A percentile compares a stretch with the other conserved stretches of the same genome.
Evolutionary conservation across 768 basidiomycete genomes (phyloP).

Genomic region (Tulasnella sp.): DNA sequence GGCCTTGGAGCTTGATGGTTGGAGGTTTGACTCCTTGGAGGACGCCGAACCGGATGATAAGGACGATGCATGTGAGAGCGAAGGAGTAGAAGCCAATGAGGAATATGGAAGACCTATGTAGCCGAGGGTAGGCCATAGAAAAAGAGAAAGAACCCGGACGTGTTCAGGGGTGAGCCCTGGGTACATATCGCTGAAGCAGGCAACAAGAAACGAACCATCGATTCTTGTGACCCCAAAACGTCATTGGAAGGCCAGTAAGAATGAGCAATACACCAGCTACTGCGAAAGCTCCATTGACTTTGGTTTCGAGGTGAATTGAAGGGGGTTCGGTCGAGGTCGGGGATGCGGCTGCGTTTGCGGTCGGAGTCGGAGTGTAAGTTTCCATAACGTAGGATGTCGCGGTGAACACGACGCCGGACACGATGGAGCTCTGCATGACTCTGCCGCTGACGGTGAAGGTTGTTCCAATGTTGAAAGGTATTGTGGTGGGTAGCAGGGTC

Average conservation of each 20-base stretch:
- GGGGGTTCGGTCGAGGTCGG: constrained; percentile 45
- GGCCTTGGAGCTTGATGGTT: constrained; percentile 68
- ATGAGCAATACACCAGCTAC: constrained; percentile 86
- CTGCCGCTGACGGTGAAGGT: constrained; percentile 34
- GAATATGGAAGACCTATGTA: constrained; percentile 82
- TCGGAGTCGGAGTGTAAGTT: constrained; percentile 37
- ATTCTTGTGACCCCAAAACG: constrained; percentile 93
- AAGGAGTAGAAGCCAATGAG: constrained; percentile 88
- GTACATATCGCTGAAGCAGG: background rate
- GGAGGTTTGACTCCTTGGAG: constrained; percentile 68
- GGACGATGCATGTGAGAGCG: constrained; percentile 76
- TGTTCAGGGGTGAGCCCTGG: background rate
- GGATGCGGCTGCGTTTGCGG: constrained; percentile 40
- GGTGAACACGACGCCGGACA: constrained; percentile 8
- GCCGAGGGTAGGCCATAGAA: background rate
- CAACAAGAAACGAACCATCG: constrained; percentile 61
- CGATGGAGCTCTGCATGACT: background rate
- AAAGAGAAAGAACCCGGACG: constrained; percentile 24
- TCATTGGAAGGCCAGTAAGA: constrained; percentile 81
- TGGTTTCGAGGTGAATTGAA: constrained; percentile 50
- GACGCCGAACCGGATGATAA: constrained; percentile 86
- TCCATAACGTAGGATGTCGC: constrained; percentile 7
- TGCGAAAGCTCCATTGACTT: constrained; percentile 81
- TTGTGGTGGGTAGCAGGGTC: constrained; percentile 53
- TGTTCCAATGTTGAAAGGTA: constrained; percentile 58